Evolutionary conservation across 495 filamentous ascomycete genomes (phyloP), one percentile per base, ranked within the genome.

Genomic region (Coniosporium apollinis): DNA sequence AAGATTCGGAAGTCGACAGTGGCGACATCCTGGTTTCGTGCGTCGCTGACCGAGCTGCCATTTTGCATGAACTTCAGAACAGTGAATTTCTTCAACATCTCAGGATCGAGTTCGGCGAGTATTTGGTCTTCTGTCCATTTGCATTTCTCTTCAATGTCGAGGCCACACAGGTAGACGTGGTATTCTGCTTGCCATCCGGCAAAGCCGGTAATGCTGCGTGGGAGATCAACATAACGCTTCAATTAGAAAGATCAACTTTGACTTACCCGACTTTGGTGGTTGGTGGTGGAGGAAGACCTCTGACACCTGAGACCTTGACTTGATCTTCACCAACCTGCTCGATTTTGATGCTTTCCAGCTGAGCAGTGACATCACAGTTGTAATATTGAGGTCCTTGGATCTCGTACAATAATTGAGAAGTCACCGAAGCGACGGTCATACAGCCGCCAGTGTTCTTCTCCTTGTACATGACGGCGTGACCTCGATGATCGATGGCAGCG

Each of bases 1-100:
- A 60, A 54, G 22, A 53, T 30, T 1, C 56, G 47, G 30, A 58
- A 50, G 39, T 57, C 54, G n/a, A 60, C 51, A n/a, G 53, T 60
- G 8, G 53, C 48, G 17, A 43, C 36, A 30, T 59, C 40, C 38
- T 59, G 49, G 37, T 55, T 49, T 18, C 35, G 16, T 22, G 56
- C 34, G 39, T 59, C 42, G 32, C 48, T 33, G 10, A 34, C 24
- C 22, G 48, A 39, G 16, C 36, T 37, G 18, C 57, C 57, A 36
- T 57, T 54, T 20, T 48, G 37, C 14, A 39, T 46, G 42, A 59
- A 52, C 28, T 50, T 51, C 5, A 56, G 45, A n/a, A 21, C 36
- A 7, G 37, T 40, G 39, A 52, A 52, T 25, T 48, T 50, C 19
- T 29, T n/a, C n/a, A n/a, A 15, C 4, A 13, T 19, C n/a, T 43